Evolutionary conservation across 331 rosid genomes (phyloP), one percentile per base, ranked within the genome.

Genomic region (Quercus phellos): DNA sequence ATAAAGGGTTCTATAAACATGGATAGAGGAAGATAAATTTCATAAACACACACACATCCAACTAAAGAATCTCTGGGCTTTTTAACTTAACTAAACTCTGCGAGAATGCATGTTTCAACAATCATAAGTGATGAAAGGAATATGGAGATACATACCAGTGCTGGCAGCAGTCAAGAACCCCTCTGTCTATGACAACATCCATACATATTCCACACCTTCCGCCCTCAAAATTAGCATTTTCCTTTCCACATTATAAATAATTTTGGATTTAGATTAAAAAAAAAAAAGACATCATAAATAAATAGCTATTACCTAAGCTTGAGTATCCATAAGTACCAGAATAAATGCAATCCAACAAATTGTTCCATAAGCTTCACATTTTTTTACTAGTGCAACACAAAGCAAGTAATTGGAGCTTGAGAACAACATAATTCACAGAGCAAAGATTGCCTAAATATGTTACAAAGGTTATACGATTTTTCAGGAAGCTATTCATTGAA

Each of bases 201-300:
- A 94, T 92, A 84, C 98, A 95, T 80, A 95, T 95, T 61, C 99
- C 99, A 79, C 99, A 95, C 61, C 88, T 85, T 85, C 90, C 94
- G 53, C 88, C 92, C 77, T 88, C 98, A 21, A 76, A 75, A 74
- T 80, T 78, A 60, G 80, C 51, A 89, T 64, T 77, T 17, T 83
- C 93, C 99, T 95, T 95, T 89, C 71, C 73, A 50, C 77, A 86
- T 80, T 77, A 69, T 56, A 70, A 77, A 81, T 38, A 75, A 1
- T 27, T 51, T 54, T 63, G 32, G 13, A 10, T 1, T 46, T 4
- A 29, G 69, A 29, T 63, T 34, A 61, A 27, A 1, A 13, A 10
- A 0, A 27, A 5, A 5, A 32, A 14, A 2, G 26, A 30, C 7
- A 29, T 29, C 38, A 66, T 7, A 66, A 17, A 6, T n/a, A 11